Conservation (phyloP, 2,329 filamentous ascomycete species). For the Penicillium fuscoglaucum region DNA sequence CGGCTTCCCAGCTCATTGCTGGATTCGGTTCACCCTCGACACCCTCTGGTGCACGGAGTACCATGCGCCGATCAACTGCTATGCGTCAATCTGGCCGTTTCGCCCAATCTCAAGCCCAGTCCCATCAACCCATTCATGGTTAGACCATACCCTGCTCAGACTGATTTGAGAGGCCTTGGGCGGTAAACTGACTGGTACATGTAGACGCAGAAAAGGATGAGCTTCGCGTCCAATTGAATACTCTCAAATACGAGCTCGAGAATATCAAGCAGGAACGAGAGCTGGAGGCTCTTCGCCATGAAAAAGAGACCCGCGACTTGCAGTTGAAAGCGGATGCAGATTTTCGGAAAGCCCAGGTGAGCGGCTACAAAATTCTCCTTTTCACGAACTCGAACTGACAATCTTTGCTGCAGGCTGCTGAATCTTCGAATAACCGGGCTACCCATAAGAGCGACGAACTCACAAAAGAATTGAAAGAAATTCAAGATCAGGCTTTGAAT, state of each 20-base stretch:
- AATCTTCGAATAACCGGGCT: conserved; percentile 53
- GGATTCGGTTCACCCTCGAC: conserved; percentile 50
- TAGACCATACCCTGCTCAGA: conserved; percentile 14
- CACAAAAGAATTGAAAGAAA: conserved; percentile 55
- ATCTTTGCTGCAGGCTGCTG: conserved; percentile 46
- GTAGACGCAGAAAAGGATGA: conserved; percentile 64
- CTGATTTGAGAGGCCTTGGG: neutral
- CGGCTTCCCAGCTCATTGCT: conserved; percentile 61
- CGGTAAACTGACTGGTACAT: conserved; percentile 11
- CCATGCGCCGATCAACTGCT: conserved; percentile 40
- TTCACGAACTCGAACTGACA: neutral
- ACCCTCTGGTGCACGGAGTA: conserved; percentile 35
- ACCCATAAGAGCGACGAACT: conserved; percentile 57
- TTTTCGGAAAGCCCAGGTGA: conserved; percentile 65
- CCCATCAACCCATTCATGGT: conserved; percentile 43
- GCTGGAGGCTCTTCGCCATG: conserved; percentile 72
- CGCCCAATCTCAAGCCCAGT: conserved; percentile 37
- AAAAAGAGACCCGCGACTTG: conserved; percentile 78
- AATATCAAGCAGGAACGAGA: conserved; percentile 87
- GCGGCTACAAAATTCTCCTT: conserved; percentile 1
- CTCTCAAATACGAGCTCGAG: conserved; percentile 82
- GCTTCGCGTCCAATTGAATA: conserved; percentile 84
- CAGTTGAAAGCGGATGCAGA: conserved; percentile 82
- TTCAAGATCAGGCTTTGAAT: conserved; percentile 55
- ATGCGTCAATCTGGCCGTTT: conserved; percentile 41